Evolutionary conservation across 371 early-diverging fungal genomes (phyloP), one percentile per base, ranked within the genome.

Genomic region (Mortierella sp.): DNA sequence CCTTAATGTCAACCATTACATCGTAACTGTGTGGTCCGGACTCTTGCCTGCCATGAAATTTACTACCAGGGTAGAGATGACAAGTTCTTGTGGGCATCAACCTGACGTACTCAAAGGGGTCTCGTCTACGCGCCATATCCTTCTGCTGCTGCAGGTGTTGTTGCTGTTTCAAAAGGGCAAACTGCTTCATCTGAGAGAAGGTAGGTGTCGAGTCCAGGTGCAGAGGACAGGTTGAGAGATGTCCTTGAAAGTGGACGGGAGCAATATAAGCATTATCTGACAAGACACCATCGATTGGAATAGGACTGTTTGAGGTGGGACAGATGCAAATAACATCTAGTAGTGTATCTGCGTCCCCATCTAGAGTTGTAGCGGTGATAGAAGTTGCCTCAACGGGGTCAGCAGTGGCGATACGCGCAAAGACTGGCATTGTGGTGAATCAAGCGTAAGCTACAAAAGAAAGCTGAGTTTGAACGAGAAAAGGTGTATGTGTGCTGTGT

Each of bases 1-100:
- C 95, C 92, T 94, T 92, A 72, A 95, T 92, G 66, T 92, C 88
- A 5, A 95, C 95, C 24, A 86, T 68, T 0, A 95, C 95, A 60
- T 91, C 88, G 67, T 95, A 95, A 59, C 90, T 87, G 43, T 85
- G 89, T 2, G 80, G 72, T 12, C 91, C 92, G 57, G 92, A 91
- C 68, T 86, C 87, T 76, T 95, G 95, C 32, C 90, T 88, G 40
- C 95, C 95, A 62, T 77, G 83, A 73, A 95, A 95, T 35, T 73
- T 84, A 37, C 90, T 87, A 9, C 95, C 95, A 6, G 90, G 80
- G 75, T 91, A 95, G 30, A 95, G 89, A 40, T 81, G 83, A 37
- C 64, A 75, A 4, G 70, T 73, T n/a, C 63, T 69, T 26, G 76
- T 64, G 9, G 83, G 73, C 12, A 67, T 43, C 43, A 63, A 35